Evolutionary conservation across 306 rosid species (phyloP), one percentile per base, ranked within the genome.

Genomic region (Inga laurina): DNA sequence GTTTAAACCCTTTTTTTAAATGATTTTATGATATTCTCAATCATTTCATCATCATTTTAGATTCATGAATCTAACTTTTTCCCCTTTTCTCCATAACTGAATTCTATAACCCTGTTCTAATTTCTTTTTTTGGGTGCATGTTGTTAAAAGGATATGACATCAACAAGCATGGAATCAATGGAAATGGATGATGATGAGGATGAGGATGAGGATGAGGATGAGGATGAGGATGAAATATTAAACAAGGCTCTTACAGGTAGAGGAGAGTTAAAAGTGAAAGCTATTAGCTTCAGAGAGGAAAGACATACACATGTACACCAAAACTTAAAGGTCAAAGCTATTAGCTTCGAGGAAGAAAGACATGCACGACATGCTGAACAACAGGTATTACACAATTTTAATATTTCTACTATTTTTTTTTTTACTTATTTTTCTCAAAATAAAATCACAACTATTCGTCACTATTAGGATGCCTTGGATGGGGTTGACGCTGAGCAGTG

Each of bases 231-330:
- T 32, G 34, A 32, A 3, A 92, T 93, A 64, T 83, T 95, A 16
- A 97, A 95, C 37, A 92, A 85, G 75, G 81, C 93, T 74, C 90
- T 95, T 54, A 95, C 97, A 11, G 87, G 83, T 32, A 91, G 97
- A 85, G 97, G 98, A 59, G 97, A 95, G 85, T 75, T 95, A 79
- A 95, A 93, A 86, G 81, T 93, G 86, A 93, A 79, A 82, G 97
- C 46, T 32, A 49, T 76, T 15, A 93, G 95, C 89, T 91, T 89
- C 67, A 80, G 16, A 1, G 98, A 95, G 68, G 97, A 95, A 39
- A 90, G 62, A 12, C 35, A 87, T 5, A 16, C 19, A 62, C 46
- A 44, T 44, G 11, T 6, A 44, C 46, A 32, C 52, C 15, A 0
- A 13, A 48, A 51, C 56, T 51, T 94, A 77, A 94, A 93, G 86